A percentile compares a stretch with the other conserved stretches of the same genome.
Conservation (phyloP, 1,284 basidiomycete genomes). For the Leccinum solheimii region DNA sequence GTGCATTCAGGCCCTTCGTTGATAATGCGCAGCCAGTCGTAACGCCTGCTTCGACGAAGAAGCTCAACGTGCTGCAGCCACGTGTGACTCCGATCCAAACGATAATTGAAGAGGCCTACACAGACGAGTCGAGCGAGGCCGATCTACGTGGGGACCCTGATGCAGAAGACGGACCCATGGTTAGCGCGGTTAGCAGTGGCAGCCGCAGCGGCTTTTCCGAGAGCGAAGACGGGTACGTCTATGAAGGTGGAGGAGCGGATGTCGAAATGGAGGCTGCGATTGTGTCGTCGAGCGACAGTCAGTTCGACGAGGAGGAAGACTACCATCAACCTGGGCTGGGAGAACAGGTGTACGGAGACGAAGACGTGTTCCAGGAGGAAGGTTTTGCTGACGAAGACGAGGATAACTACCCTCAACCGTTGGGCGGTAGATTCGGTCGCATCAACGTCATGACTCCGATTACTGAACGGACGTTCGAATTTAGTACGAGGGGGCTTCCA, state of each 20-base stretch:
- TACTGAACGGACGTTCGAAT: slow-evolving; percentile 89
- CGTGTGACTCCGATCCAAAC: slow-evolving; percentile 23
- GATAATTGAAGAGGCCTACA: slow-evolving; percentile 31
- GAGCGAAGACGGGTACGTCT: slow-evolving; percentile 35
- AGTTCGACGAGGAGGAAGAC: slow-evolving; percentile 34
- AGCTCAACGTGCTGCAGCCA: slow-evolving; percentile 22
- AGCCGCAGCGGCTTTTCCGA: slow-evolving; percentile 35
- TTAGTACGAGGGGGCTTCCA: slow-evolving; percentile 51
- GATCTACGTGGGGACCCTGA: slow-evolving; percentile 28
- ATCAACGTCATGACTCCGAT: slow-evolving; percentile 95
- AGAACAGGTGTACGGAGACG: slow-evolving; percentile 24
- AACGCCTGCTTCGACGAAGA: slow-evolving; percentile 26
- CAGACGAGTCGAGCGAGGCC: slow-evolving; percentile 36
- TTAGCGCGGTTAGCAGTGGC: slow-evolving; percentile 30
- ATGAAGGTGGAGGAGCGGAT: slow-evolving; percentile 32
- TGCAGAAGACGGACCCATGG: slow-evolving; percentile 25
- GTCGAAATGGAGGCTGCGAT: slow-evolving; percentile 33
- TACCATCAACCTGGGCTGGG: slow-evolving; percentile 28
- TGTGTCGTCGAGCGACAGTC: slow-evolving; percentile 38
- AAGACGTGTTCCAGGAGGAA: slow-evolving; percentile 29
- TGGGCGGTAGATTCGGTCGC: slow-evolving; percentile 72
- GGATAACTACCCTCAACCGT: slow-evolving; percentile 44
- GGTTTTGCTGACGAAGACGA: slow-evolving; percentile 34
- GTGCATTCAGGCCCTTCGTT: slow-evolving; percentile 48
- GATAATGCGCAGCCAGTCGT: slow-evolving; percentile 39